Evolutionary conservation across 768 basidiomycete species (phyloP).

Genomic region (Agaricus sinodeliciosus): DNA sequence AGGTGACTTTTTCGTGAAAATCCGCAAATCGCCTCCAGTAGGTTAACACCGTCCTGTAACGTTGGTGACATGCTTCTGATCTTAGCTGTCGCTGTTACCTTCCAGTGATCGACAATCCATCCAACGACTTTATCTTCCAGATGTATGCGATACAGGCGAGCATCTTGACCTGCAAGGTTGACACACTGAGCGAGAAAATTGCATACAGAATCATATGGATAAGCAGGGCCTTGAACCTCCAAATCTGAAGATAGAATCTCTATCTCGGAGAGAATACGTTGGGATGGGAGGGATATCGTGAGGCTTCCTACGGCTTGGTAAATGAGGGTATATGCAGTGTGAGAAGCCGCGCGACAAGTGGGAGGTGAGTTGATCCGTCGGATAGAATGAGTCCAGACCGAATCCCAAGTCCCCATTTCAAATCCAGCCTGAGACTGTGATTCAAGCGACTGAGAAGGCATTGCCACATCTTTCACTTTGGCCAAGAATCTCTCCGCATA

Average conservation of each 20-base stretch:
- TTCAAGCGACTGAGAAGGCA: slow-evolving; percentile 2
- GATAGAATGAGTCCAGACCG: slow-evolving; percentile 77
- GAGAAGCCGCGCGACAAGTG: slow-evolving; percentile 77
- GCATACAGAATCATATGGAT: slow-evolving; percentile 88
- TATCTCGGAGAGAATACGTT: slow-evolving; percentile 63
- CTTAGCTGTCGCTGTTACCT: slow-evolving; percentile 24
- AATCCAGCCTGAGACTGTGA: slow-evolving; percentile 12
- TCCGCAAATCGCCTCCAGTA: slow-evolving; percentile 63
- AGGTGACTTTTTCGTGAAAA: slow-evolving; percentile 40
- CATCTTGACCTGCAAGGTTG: slow-evolving; percentile 70
- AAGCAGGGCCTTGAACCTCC: slow-evolving; percentile 84
- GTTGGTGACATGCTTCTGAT: slow-evolving; percentile 36
- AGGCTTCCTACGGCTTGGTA: slow-evolving; percentile 13
- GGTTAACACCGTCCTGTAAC: slow-evolving; percentile 51
- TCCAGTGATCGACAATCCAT: slow-evolving; percentile 80
- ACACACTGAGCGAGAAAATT: slow-evolving; percentile 68
- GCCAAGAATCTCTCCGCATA: slow-evolving; percentile 30
- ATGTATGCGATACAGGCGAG: slow-evolving; percentile 74
- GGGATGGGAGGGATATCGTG: slow-evolving; percentile 34
- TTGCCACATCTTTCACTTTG: slow-evolving; percentile 11
- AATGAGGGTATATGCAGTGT: slow-evolving; percentile 50
- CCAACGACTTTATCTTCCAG: slow-evolving; percentile 80
- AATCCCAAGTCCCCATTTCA: slow-evolving; percentile 55
- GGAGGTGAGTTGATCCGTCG: slow-evolving; percentile 63
- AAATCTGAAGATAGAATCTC: slow-evolving; percentile 77